Base-by-base conservation (phyloP, 371 early-diverging fungal species). In the Mucor lusitanicus region DNA sequence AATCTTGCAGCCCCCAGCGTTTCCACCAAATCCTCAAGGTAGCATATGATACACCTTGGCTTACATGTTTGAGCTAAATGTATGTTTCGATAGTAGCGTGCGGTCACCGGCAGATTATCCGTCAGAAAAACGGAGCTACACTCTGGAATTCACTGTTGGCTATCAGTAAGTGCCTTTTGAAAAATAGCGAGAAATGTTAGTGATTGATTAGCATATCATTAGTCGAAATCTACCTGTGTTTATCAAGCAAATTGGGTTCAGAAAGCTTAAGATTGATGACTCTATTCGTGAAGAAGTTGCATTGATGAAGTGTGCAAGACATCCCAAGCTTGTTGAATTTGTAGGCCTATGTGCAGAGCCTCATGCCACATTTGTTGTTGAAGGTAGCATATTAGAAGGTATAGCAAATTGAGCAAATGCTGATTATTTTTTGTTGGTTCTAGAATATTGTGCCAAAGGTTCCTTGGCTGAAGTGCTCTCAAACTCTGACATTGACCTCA, bases 151-250 rank as follows among this genome's bases (percentile, higher is more conserved):
- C 30, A 44, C 46, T n/a, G 30, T 61, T 17, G 61, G 61, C 3
- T 28, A 44, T 30, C 61, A 44, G 61, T 61, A 61, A 46, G 61
- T 44, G 17, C 7, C 6, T 7, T 35, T 32, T 13, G 33, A 2
- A 1, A 32, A 2, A n/a, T n/a, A n/a, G n/a, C n/a, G n/a, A n/a
- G n/a, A n/a, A n/a, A n/a, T n/a, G n/a, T n/a, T 58, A 17, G 12
- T 19, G 15, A 58, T 19, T 2, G 17, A 19, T n/a, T 58, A 19
- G n/a, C 37, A n/a, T 17, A 54, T 25, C 0, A 13, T 30, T 46
- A 83, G 85, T 71, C 78, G 79, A n/a, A 85, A 83, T 57, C 73
- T 85, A 59, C 81, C 80, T 0, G 85, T 85, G 13, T 74, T 68
- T 40, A 78, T 85, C 30, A 66, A 66, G 33, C 66, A 66, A 60